phyloP scores from a whole-genome alignment of 225 moss, liverwort and hornwort genomes.

The Polytrichum formosum region DNA sequence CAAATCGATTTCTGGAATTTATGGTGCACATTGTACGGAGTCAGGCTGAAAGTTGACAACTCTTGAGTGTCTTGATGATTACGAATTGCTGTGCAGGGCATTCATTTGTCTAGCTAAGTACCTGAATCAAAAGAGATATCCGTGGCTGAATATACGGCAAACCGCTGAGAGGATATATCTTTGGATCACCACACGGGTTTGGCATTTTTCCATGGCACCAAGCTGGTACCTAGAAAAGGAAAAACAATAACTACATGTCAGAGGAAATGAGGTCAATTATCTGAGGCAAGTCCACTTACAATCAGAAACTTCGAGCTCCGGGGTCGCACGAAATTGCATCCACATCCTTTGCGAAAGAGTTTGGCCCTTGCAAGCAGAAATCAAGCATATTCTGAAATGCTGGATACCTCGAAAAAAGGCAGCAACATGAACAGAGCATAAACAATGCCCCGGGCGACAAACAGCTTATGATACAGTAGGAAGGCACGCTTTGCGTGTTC shows the following conservation, averaged over 20 bases:
- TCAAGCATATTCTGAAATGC: neutral
- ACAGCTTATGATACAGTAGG: conserved; percentile 48
- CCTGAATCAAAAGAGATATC: conserved; percentile 50
- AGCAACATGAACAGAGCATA: conserved; percentile 41
- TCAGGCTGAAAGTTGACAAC: too few relatives aligned
- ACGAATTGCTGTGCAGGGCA: too few relatives aligned
- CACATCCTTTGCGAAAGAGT: too few relatives aligned
- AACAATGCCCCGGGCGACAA: conserved; percentile 29
- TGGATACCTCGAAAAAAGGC: conserved; percentile 64
- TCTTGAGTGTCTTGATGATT: too few relatives aligned
- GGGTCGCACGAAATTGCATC: too few relatives aligned
- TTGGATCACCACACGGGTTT: conserved; percentile 46
- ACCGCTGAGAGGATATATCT: conserved; percentile 51
- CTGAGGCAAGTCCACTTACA: neutral
- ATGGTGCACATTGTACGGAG: too few relatives aligned
- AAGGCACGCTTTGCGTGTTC: conserved; percentile 55
- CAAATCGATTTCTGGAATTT: too few relatives aligned
- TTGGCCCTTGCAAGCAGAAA: neutral
- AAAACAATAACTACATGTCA: neutral
- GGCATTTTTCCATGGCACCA: conserved; percentile 50
- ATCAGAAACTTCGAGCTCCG: too few relatives aligned
- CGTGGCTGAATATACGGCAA: conserved; percentile 48
- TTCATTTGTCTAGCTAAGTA: conserved; percentile 4
- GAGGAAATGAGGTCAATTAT: neutral
- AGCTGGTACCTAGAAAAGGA: conserved; percentile 36